These are phyloP conservation scores for Amphichorda felina DNA, from an alignment of 2,329 filamentous ascomycete genomes.

Conservation along the genomic window DNA sequence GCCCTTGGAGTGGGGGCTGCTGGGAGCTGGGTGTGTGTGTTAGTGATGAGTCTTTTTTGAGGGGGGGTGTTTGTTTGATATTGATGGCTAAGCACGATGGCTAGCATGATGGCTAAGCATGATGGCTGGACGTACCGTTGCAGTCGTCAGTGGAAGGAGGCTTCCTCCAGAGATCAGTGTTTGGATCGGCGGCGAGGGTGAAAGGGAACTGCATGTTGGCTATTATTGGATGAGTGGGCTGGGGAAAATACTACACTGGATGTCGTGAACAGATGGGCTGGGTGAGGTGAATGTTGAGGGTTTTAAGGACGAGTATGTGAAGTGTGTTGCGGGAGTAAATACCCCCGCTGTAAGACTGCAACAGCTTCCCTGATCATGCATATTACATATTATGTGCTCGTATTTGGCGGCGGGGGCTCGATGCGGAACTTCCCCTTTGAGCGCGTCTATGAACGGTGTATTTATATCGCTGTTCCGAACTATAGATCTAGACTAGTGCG, in stretches of 20 bases:
- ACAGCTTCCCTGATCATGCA: too few species aligned
- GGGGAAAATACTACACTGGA: neutral
- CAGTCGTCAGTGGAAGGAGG: slow-evolving; percentile 54
- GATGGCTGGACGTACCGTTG: slow-evolving; percentile 32
- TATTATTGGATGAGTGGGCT: neutral
- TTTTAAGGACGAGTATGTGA: neutral
- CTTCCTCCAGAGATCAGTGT: slow-evolving; percentile 70
- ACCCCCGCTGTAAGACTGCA: too few species aligned
- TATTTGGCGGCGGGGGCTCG: too few species aligned
- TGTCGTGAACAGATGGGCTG: too few species aligned
- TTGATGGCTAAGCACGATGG: neutral
- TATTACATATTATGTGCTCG: too few species aligned
- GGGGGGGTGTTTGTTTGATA: slow-evolving; percentile 9
- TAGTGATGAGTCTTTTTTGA: slow-evolving; percentile 5
- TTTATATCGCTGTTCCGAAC: too few species aligned
- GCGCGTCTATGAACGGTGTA: too few species aligned
- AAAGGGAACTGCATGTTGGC: slow-evolving; percentile 19
- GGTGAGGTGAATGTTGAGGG: too few species aligned
- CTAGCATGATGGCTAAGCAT: neutral
- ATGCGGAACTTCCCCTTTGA: too few species aligned
- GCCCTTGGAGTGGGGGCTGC: slow-evolving; percentile 18
- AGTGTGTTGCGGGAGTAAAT: too few species aligned
- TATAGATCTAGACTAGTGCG: too few species aligned
- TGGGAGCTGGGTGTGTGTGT: slow-evolving; percentile 13
- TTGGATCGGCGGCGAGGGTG: slow-evolving; percentile 41